Conservation (phyloP, 805 yeast genomes). For the Zygotorulaspora florentina region DNA sequence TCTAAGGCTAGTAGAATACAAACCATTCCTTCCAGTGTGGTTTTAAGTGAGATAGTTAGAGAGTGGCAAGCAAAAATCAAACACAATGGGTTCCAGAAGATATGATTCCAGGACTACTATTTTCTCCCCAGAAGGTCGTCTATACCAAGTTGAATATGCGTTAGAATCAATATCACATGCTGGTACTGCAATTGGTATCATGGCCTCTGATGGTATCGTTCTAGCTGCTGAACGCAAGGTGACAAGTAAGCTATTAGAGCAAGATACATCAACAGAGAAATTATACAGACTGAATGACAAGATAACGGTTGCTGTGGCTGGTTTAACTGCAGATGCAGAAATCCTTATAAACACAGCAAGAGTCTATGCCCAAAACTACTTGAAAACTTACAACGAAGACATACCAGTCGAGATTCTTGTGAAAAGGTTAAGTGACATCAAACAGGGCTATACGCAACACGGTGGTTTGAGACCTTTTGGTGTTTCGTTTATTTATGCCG, state of each 20-base stretch:
- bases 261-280: conserved; percentile 90
- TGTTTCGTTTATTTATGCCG: conserved; percentile 93
- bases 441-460: conserved; percentile 97
- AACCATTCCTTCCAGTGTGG: too few species aligned
- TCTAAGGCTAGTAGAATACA: neutral
- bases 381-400: conserved; percentile 84
- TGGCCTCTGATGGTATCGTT: conserved; percentile 83
- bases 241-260: conserved; percentile 86
- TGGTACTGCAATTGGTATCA: conserved; percentile 93
- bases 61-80: neutral
- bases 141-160: conserved; percentile 96
- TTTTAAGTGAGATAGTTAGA: too few species aligned
- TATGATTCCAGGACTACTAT: conserved; percentile 99
- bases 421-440: conserved; percentile 82
- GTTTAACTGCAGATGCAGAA: conserved; percentile 95
- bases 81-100: conserved; percentile 76
- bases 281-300: conserved; percentile 79
- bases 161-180: conserved; percentile 96
- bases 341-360: conserved; percentile 87
- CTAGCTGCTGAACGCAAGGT: conserved; percentile 96
- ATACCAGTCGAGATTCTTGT: conserved; percentile 92
- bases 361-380: conserved; percentile 73
- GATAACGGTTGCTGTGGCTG: conserved; percentile 93
- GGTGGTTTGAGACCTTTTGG: conserved; percentile 99
- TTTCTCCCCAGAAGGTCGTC: conserved; percentile 97